These are phyloP conservation scores for Lyophyllum semitale DNA, from an alignment of 768 basidiomycete genomes.

Conservation along the genomic window DNA sequence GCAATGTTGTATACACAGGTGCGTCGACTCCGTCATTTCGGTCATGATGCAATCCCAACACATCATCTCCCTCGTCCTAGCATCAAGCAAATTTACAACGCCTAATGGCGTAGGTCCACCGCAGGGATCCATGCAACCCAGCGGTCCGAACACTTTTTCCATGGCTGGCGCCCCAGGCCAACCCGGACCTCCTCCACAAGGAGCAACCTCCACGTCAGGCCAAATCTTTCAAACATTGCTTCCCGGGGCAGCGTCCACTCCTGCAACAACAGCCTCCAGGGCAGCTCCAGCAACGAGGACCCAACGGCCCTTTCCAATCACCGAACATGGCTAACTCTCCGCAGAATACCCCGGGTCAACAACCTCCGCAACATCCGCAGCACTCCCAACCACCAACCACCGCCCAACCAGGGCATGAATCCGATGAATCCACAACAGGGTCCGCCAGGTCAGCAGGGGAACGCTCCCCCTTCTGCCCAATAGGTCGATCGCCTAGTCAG, in stretches of 20 bases:
- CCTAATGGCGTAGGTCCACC: slow-evolving; percentile 28
- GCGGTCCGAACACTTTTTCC: slow-evolving; percentile 20
- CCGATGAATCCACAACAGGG: slow-evolving; percentile 38
- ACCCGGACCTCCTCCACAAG: slow-evolving; percentile 22
- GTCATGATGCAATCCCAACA: slow-evolving; percentile 6
- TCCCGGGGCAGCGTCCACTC: slow-evolving; percentile 18
- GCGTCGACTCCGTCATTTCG: slow-evolving; percentile 26
- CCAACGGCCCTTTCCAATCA: slow-evolving; percentile 62
- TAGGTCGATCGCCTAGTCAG: slow-evolving; percentile 59
- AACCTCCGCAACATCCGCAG: slow-evolving; percentile 18
- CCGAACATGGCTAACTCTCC: slow-evolving; percentile 67
- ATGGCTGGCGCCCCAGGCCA: slow-evolving; percentile 31
- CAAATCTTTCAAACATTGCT: slow-evolving; percentile 27
- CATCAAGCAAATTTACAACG: slow-evolving; percentile 33
- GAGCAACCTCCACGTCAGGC: slow-evolving; percentile 26
- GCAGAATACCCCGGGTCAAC: slow-evolving; percentile 40
- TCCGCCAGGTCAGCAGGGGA: slow-evolving; percentile 22
- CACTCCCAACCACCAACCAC: slow-evolving; percentile 41
- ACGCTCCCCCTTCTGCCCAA: slow-evolving; percentile 38
- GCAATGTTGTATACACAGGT: slow-evolving; percentile 74
- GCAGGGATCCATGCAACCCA: slow-evolving; percentile 19
- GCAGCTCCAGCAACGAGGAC: slow-evolving; percentile 37
- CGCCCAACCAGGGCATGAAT: slow-evolving; percentile 44
- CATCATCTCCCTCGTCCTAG: slow-evolving; percentile 6
- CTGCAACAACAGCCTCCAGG: slow-evolving; percentile 18